Base-by-base conservation (phyloP, 805 yeast species). In the Wickerhamiella sergipiensis region DNA sequence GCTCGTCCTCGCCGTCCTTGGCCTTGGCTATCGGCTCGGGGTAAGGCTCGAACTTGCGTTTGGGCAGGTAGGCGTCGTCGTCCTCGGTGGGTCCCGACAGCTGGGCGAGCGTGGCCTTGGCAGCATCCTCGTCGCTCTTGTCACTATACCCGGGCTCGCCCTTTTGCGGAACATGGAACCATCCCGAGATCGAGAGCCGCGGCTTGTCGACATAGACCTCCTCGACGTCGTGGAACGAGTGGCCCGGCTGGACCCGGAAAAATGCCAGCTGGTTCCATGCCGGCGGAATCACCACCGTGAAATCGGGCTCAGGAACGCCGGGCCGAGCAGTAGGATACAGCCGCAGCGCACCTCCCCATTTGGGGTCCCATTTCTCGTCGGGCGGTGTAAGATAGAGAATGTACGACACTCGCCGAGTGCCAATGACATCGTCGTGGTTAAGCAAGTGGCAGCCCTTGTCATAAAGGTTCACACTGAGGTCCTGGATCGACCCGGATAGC, bases 371-470 rank as follows among this genome's bases (percentile, higher is more conserved):
- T 1, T 69, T 69, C 53, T 80, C 80, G 55, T 85, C 92, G 1
- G 97, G 97, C 45, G 89, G 95, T 0, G 97, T 95, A 64, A 92
- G 69, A 64, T 92, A 92, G 48, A 94, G 71, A 55, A 94, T 94
- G 62, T 89, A 92, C 59, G 95, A 85, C 29, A 92, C 89, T 52
- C 97, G 73, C 63, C 99, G 74, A 1, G 95, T 81, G 1, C 97
- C 98, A 63, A 92, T 92, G 31, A 92, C 98, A 65, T 92, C 99
- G 67, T 92, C 99, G 64, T 92, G 99, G 3, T 95, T 87, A 55
- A 92, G 71, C 52, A 92, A 71, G 67, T 92, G 99, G 62, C 97
- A 92, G 1, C 96, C 94, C 60, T 86, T 85, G 47, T 83, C 82
- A 65, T 92, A 92, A 2, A 94, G 81, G 63, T 92, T 90, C 57